A percentile compares a stretch with the other conserved stretches of the same genome.
These are phyloP conservation scores for Calcarisporium arbuscula DNA, from an alignment of 2,329 filamentous ascomycete genomes.

Conservation along the genomic window DNA sequence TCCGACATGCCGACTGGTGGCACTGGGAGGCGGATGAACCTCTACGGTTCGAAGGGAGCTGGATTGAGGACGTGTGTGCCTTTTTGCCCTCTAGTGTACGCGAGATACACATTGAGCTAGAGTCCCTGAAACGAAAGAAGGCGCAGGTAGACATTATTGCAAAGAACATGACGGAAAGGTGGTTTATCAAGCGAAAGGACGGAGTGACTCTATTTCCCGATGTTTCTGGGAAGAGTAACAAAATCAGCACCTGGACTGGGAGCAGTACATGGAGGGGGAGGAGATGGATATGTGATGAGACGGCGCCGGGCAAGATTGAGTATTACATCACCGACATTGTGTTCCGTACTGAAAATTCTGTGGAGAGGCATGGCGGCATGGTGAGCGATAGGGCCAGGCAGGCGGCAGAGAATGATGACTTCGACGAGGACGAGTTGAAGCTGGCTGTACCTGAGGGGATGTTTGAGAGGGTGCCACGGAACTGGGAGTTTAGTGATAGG, in stretches of 20 bases:
- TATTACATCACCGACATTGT: slow-evolving; percentile 37
- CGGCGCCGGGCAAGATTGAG: slow-evolving; percentile 28
- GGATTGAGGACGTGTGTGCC: slow-evolving; percentile 23
- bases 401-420: too few relatives aligned
- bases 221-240: slow-evolving; percentile 13
- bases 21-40: slow-evolving; percentile 31
- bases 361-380: slow-evolving; percentile 14
- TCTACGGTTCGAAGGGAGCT: slow-evolving; percentile 27
- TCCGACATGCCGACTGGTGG: slow-evolving; percentile 46
- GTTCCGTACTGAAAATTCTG: slow-evolving; percentile 19
- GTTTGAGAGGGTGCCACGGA: too few relatives aligned
- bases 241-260: slow-evolving; percentile 36
- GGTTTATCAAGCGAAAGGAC: slow-evolving; percentile 28
- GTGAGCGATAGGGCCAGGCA: slow-evolving; percentile 9
- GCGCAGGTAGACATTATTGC: slow-evolving; percentile 39
- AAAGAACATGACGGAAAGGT: slow-evolving; percentile 24
- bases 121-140: slow-evolving; percentile 39
- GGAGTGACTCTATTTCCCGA: slow-evolving; percentile 24
- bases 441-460: too few relatives aligned
- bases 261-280: slow-evolving; percentile 31
- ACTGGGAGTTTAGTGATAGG: too few relatives aligned
- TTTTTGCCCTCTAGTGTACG: slow-evolving; percentile 25
- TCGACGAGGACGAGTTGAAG: too few relatives aligned
- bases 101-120: slow-evolving; percentile 38
- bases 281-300: slow-evolving; percentile 38